phyloP scores from a whole-genome alignment of 768 basidiomycete species.

The Boletus fagicola region DNA sequence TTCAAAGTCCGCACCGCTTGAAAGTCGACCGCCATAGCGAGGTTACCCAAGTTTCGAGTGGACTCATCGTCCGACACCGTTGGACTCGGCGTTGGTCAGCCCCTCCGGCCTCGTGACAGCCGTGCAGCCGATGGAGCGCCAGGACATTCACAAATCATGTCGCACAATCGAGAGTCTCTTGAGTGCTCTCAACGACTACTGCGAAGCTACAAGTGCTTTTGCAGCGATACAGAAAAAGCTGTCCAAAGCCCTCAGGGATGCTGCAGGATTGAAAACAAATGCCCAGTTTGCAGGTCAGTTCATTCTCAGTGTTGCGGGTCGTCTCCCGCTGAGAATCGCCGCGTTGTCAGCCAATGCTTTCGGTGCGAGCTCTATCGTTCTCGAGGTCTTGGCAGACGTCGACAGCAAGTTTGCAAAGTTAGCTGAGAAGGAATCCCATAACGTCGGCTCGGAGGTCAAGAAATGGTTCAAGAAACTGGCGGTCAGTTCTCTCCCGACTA shows the following conservation, averaged over 20 bases:
- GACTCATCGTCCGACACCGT: not conserved
- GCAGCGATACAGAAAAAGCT: constrained; percentile 72
- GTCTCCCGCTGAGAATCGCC: not conserved
- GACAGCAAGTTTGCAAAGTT: constrained; percentile 74
- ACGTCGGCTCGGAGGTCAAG: constrained; percentile 64
- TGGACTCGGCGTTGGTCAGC: not conserved
- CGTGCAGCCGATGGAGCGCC: constrained; percentile 51
- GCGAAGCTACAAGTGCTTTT: constrained; percentile 62
- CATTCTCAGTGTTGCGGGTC: not conserved
- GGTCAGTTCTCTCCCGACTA: constrained; percentile 40
- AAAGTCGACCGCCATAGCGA: not conserved
- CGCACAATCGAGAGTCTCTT: constrained; percentile 70
- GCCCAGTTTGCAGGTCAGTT: constrained; percentile 60
- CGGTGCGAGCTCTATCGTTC: constrained; percentile 58
- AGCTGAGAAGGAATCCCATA: constrained; percentile 70
- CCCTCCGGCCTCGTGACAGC: constrained; percentile 1
- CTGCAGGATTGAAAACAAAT: constrained; percentile 57
- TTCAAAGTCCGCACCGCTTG: constrained; percentile 24
- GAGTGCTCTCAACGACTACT: constrained; percentile 68
- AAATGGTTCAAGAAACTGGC: constrained; percentile 86
- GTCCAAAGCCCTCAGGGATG: constrained; percentile 66
- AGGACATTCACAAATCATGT: constrained; percentile 79
- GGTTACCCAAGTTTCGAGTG: not conserved
- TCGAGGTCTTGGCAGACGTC: constrained; percentile 68
- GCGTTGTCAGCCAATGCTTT: constrained; percentile 61